phyloP scores from a whole-genome alignment of 2,329 filamentous ascomycete species.

The Aspergillus ibericus region DNA sequence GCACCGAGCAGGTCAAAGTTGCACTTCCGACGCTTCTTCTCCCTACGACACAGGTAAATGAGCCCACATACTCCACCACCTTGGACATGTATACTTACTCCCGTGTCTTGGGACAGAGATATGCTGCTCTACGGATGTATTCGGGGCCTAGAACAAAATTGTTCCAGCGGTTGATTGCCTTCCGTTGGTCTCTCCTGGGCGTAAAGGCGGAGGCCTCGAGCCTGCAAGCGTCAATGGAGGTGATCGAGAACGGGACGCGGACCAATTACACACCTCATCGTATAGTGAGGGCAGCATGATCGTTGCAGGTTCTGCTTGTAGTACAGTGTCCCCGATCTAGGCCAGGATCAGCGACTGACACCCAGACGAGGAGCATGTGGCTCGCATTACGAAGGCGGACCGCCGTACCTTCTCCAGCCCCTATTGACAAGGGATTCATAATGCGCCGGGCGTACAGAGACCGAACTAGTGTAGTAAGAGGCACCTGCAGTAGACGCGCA shows the following conservation, averaged over 20 bases:
- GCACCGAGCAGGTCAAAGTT: constrained; percentile 45
- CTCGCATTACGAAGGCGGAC: not conserved
- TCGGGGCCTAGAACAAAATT: constrained; percentile 49
- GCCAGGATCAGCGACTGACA: constrained; percentile 6
- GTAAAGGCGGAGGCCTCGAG: constrained; percentile 46
- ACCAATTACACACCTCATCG: constrained; percentile 40
- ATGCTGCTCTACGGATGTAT: constrained; percentile 48
- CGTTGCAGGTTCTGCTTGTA: constrained; percentile 61
- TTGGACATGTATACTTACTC: constrained; percentile 37
- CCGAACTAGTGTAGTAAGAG: constrained; percentile 49
- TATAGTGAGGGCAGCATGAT: constrained; percentile 86
- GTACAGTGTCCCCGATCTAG: constrained; percentile 50
- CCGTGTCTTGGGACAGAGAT: constrained; percentile 46
- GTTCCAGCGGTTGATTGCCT: constrained; percentile 51
- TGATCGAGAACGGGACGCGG: not conserved
- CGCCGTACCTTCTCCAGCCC: constrained; percentile 49
- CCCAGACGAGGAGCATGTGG: not conserved
- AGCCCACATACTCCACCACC: not conserved
- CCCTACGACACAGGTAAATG: constrained; percentile 28
- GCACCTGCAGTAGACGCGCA: constrained; percentile 34
- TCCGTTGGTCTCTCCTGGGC: constrained; percentile 48
- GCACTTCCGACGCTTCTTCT: constrained; percentile 45
- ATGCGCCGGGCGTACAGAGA: constrained; percentile 45
- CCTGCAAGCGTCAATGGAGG: constrained; percentile 22
- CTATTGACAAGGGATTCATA: constrained; percentile 51